phyloP scores from a whole-genome alignment of 495 filamentous ascomycete species.

The Daldinia bambusicola region DNA sequence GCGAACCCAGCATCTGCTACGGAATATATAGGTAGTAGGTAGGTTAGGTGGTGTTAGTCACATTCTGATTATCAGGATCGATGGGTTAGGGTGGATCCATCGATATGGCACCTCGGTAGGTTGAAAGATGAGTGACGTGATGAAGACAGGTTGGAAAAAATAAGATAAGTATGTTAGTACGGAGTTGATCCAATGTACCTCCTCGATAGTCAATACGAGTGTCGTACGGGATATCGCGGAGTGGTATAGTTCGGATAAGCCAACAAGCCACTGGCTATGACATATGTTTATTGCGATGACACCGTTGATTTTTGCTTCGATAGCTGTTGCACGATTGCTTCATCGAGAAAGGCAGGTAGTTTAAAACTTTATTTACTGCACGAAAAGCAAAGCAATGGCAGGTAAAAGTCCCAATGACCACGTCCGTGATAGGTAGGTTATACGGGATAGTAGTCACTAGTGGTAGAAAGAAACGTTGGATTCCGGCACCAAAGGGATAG shows the following conservation, averaged over 20 bases:
- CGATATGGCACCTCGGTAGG: slow-evolving; percentile 3
- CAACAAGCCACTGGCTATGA: slow-evolving; percentile 28
- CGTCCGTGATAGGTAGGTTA: not conserved
- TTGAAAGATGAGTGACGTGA: slow-evolving; percentile 18
- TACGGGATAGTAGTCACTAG: no score
- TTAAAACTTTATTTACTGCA: not conserved
- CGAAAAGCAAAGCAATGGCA: not conserved
- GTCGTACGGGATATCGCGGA: slow-evolving; percentile 23
- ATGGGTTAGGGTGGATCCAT: slow-evolving; percentile 27
- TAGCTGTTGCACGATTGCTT: not conserved
- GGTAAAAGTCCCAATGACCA: not conserved
- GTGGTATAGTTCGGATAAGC: slow-evolving; percentile 3
- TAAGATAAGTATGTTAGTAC: not conserved
- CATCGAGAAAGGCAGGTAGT: not conserved
- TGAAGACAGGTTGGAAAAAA: not conserved
- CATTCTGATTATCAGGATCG: slow-evolving; percentile 28
- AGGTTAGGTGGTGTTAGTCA: not conserved
- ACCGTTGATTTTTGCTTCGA: not conserved
- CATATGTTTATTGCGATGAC: not conserved
- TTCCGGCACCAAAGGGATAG: slow-evolving; percentile 19
- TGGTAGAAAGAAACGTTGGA: not conserved
- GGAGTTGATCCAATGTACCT: not conserved
- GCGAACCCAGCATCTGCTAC: not conserved
- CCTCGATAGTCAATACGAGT: slow-evolving; percentile 40
- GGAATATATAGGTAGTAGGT: no score